Percentiles rank a stretch among this genome's conserved stretches.
Conservation (phyloP, 805 yeast species). For the Saccharomycopsis schoenii region DNA sequence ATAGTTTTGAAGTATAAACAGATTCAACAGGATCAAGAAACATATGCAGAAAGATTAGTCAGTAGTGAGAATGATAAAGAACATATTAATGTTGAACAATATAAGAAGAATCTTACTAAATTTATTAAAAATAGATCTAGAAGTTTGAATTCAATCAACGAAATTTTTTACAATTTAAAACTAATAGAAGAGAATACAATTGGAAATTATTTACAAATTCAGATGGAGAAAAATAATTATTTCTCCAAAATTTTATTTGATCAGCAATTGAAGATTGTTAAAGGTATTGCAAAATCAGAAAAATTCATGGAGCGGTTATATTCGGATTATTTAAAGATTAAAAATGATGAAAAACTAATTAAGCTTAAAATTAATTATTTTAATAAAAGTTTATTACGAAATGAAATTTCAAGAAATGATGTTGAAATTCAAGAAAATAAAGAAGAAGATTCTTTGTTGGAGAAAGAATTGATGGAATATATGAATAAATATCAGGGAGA, state of each 20-base stretch:
- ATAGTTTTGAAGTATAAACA: background rate
- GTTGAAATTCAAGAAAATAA: conserved; percentile 9
- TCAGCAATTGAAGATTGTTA: conserved; percentile 10
- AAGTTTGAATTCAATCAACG: background rate
- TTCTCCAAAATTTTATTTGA: conserved; percentile 7
- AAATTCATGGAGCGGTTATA: conserved; percentile 10
- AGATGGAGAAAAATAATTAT: conserved; percentile 14
- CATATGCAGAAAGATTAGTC: background rate
- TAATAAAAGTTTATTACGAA: conserved; percentile 6
- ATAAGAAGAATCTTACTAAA: conserved; percentile 8
- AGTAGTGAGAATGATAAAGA: background rate
- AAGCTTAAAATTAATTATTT: conserved; percentile 6
- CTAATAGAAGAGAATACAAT: conserved; percentile 5
- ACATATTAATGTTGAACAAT: background rate
- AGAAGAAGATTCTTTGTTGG: background rate
- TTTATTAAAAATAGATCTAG: conserved; percentile 9
- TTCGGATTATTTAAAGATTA: conserved; percentile 5
- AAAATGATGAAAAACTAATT: background rate
- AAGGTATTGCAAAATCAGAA: conserved; percentile 9
- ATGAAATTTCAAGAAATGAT: background rate
- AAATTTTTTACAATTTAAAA: conserved; percentile 1
- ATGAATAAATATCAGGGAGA: background rate
- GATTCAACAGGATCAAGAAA: conserved; percentile 7
- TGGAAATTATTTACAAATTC: conserved; percentile 11
- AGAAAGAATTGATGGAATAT: background rate